Evolutionary conservation across 2,329 filamentous ascomycete genomes (phyloP), one percentile per base, ranked within the genome.

Genomic region (Metarhizium brunneum): DNA sequence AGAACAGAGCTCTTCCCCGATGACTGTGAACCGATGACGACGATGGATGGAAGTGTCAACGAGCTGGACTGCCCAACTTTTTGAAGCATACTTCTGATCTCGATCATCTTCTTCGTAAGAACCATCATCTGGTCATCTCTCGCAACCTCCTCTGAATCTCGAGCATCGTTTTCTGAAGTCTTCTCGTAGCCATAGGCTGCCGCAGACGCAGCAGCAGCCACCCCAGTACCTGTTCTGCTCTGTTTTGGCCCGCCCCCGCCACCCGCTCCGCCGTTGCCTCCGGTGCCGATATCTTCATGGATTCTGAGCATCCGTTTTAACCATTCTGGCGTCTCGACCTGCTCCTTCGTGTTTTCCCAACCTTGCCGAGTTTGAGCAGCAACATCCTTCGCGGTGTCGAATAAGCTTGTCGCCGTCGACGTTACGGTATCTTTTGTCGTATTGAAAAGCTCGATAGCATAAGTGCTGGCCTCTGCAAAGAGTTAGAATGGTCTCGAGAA

Each of bases 81-180:
- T 66, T 95, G 88, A 29, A 99, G 78, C 56, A 99, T 90, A 62
- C 86, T 92, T 62, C 95, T 81, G 56, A 99, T 97, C 75, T 99
- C 94, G 66, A 99, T 99, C 94, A 99, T 99, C 75, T 97, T 97
- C 75, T 94, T 92, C 2, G 95, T 99, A 66, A 99, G 77, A 62
- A 96, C 80, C 94, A 99, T 99, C 92, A 99, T 99, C 71, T 99
- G 94, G 68, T 99, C 94, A 65, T 99, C 94, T 64, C 85, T 84
- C 18, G 90, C 89, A 51, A 81, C 78, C 65, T 88, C 84, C 55
- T 86, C 83, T 20, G 74, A 77, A 8, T 78, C 75, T 55, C 84
- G 77, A 4, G 77, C 71, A 60, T 86, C 83, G 40, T 92, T 83
- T 40, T 87, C 83, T 43, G 77, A 73, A 2, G 84, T 82, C 56